phyloP scores from a whole-genome alignment of 2,329 filamentous ascomycete genomes.

The Lecanicillium sp. region DNA sequence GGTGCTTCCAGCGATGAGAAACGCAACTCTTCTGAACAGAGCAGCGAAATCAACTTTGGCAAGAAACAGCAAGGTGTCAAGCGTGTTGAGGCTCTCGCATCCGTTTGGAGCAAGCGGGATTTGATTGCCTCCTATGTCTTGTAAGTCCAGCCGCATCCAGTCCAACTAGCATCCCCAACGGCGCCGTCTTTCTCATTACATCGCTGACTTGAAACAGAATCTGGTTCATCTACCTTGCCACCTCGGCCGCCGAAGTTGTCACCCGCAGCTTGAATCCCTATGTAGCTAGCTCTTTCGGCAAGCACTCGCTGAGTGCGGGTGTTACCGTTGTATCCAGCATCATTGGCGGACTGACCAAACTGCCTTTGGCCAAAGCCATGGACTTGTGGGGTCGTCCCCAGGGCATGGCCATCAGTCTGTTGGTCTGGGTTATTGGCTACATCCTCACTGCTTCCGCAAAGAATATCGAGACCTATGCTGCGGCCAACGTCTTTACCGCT shows the following conservation, averaged over 20 bases:
- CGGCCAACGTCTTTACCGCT: constrained; percentile 58
- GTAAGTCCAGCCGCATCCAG: constrained; percentile 21
- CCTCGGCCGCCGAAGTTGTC: constrained; percentile 28
- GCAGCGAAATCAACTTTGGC: constrained; percentile 23
- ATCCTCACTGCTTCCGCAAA: constrained; percentile 59
- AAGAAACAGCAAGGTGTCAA: constrained; percentile 38
- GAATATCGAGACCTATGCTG: constrained; percentile 52
- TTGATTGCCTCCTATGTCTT: constrained; percentile 34
- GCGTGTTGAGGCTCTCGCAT: constrained; percentile 37
- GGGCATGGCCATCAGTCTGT: constrained; percentile 47
- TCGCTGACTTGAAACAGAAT: no score
- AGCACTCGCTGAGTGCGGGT: constrained; percentile 46
- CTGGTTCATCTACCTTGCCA: constrained; percentile 32
- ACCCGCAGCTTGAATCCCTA: constrained; percentile 34
- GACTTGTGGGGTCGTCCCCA: constrained; percentile 60
- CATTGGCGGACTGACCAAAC: constrained; percentile 52
- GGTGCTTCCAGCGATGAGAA: constrained; percentile 6
- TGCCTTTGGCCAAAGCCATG: constrained; percentile 58
- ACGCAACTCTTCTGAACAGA: constrained; percentile 8
- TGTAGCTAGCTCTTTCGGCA: constrained; percentile 40
- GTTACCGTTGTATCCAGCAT: constrained; percentile 45
- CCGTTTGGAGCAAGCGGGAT: constrained; percentile 30
- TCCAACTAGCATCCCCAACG: neutral
- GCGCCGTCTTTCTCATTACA: no score
- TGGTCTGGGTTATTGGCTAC: constrained; percentile 41